phyloP scores from a whole-genome alignment of 352 stramenopile species.

The Thalassiosira pacifica region DNA sequence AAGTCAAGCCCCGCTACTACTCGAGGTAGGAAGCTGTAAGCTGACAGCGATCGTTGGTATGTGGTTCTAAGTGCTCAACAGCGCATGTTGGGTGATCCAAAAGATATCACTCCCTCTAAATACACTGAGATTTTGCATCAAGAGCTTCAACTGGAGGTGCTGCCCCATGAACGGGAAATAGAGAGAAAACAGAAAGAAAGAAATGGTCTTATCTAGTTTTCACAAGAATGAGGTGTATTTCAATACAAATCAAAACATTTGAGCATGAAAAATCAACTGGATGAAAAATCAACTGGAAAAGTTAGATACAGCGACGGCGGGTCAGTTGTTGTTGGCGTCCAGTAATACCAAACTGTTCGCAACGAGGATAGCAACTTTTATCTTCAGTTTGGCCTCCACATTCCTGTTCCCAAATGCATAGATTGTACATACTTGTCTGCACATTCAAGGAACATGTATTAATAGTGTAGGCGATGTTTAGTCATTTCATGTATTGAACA shows the following conservation, averaged over 20 bases:
- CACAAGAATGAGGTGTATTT: neutral
- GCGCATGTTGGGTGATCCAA: neutral
- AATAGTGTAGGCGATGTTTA: neutral
- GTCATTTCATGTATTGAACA: too few species aligned
- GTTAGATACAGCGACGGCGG: neutral
- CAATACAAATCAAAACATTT: neutral
- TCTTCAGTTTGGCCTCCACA: neutral
- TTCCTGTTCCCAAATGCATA: neutral
- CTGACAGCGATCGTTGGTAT: too few species aligned
- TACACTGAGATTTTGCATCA: too few species aligned
- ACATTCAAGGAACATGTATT: neutral
- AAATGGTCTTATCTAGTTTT: neutral
- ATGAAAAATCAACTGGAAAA: neutral
- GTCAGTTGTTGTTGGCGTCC: neutral
- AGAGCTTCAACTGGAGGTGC: neutral
- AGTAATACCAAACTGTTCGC: neutral
- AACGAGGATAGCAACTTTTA: neutral
- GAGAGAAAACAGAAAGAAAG: neutral
- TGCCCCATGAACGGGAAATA: neutral
- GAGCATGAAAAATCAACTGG: too few species aligned
- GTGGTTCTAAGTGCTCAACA: too few species aligned
- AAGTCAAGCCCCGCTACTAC: slow-evolving; percentile 4
- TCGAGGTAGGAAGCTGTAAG: slow-evolving; percentile 34
- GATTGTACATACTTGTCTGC: neutral
- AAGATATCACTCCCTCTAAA: too few species aligned